These are phyloP conservation scores for Gardenia jasminoides DNA, from an alignment of 257 asterid genomes.

Conservation along the genomic window DNA sequence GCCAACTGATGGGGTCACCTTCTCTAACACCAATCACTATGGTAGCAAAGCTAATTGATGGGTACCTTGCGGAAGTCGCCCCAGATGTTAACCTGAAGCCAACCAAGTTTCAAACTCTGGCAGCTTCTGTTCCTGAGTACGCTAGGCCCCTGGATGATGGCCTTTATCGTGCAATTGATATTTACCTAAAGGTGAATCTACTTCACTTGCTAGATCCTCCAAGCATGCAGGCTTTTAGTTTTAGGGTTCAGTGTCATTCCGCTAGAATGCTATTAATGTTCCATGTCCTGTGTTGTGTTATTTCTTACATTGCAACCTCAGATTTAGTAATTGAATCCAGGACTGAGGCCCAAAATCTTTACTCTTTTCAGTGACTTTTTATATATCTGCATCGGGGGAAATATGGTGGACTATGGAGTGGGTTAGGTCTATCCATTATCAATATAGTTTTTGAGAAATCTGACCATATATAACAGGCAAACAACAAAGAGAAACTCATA, in stretches of 20 bases:
- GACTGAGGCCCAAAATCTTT: not conserved
- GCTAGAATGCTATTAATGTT: not conserved
- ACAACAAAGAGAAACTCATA: not conserved
- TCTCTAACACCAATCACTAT: constrained; percentile 83
- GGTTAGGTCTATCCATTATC: not conserved
- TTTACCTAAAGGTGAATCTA: constrained; percentile 73
- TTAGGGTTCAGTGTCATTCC: not conserved
- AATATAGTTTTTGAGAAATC: not conserved
- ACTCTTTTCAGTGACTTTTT: not conserved
- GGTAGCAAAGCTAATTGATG: constrained; percentile 92
- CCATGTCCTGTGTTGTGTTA: not conserved
- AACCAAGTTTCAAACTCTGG: constrained; percentile 82
- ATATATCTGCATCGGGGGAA: not conserved
- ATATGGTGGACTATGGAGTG: not conserved
- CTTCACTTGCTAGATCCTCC: not conserved
- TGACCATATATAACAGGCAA: not conserved
- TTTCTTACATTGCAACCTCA: not conserved
- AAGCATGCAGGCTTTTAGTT: not conserved
- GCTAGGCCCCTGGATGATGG: constrained; percentile 96
- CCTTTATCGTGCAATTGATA: constrained; percentile 91
- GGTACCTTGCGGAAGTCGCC: constrained; percentile 94
- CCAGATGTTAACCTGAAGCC: constrained; percentile 86
- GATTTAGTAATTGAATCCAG: not conserved
- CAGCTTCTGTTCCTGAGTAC: constrained; percentile 87
- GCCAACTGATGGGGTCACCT: constrained; percentile 75